These are phyloP conservation scores for Penicillium turbatum DNA, from an alignment of 495 filamentous ascomycete species.

Conservation along the genomic window DNA sequence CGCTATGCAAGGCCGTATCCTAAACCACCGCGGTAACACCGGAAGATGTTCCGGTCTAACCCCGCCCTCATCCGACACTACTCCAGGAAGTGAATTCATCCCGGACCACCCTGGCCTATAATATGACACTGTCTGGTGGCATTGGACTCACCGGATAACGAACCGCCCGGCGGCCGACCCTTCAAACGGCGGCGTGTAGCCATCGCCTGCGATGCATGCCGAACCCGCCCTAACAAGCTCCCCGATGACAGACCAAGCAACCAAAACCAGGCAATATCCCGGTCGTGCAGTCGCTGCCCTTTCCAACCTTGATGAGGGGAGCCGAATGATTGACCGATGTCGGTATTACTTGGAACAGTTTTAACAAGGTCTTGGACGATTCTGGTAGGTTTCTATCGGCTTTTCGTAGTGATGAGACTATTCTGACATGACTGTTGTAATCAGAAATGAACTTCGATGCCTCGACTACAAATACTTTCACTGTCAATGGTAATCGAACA, in stretches of 20 bases:
- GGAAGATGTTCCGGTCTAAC: background rate
- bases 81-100: background rate
- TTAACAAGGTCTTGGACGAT: constrained; percentile 24
- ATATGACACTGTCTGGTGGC: constrained; percentile 2
- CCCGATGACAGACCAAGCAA: constrained; percentile 11
- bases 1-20: background rate
- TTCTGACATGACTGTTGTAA: background rate
- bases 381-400: constrained; percentile 18
- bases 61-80: background rate
- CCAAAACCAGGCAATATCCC: constrained; percentile 17
- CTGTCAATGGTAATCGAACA: constrained; percentile 5
- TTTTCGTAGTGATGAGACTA: background rate
- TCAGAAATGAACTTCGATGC: background rate
- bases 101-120: background rate
- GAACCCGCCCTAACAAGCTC: constrained; percentile 24
- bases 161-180: background rate
- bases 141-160: background rate
- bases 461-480: constrained; percentile 2
- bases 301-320: constrained; percentile 34
- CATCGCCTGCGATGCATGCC: constrained; percentile 44
- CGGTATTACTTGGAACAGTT: constrained; percentile 33
- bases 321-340: constrained; percentile 40
- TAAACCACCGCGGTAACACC: background rate
- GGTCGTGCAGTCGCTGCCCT: constrained; percentile 32
- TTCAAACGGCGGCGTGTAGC: constrained; percentile 35